phyloP scores from a whole-genome alignment of 495 filamentous ascomycete species.

The Podospora comata region DNA sequence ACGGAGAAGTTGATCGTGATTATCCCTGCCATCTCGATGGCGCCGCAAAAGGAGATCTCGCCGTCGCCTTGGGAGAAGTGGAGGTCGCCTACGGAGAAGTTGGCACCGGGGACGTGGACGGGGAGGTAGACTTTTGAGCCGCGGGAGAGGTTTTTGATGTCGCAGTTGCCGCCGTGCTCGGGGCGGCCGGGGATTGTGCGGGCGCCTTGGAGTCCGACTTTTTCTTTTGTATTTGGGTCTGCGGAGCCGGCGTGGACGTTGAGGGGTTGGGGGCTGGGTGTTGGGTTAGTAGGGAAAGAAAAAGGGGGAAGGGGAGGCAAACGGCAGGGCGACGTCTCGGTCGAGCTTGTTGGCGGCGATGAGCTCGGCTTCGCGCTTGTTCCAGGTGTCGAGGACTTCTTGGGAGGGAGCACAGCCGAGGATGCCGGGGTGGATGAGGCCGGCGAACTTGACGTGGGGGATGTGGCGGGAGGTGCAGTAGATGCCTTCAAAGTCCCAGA shows the following conservation, averaged over 20 bases:
- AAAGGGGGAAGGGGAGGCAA: neutral
- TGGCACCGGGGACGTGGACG: conserved; percentile 77
- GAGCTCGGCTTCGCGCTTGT: conserved; percentile 73
- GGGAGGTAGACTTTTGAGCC: conserved; percentile 89
- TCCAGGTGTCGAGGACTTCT: conserved; percentile 65
- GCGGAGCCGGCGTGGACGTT: conserved; percentile 73
- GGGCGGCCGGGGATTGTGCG: conserved; percentile 79
- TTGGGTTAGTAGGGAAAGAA: neutral
- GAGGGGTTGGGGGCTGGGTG: conserved; percentile 54
- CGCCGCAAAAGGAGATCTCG: conserved; percentile 93
- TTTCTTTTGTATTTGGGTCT: conserved; percentile 57
- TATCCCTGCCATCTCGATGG: conserved; percentile 93
- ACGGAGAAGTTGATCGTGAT: conserved; percentile 91
- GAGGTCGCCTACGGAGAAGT: conserved; percentile 89
- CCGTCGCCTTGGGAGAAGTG: conserved; percentile 92
- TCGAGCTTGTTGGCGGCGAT: conserved; percentile 64
- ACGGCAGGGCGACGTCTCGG: conserved; percentile 74
- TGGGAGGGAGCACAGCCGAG: conserved; percentile 85
- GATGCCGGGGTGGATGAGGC: conserved; percentile 94
- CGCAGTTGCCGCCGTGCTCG: conserved; percentile 68
- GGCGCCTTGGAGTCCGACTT: conserved; percentile 83
- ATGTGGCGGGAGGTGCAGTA: conserved; percentile 89
- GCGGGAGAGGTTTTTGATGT: conserved; percentile 77
- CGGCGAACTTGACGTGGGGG: conserved; percentile 80
- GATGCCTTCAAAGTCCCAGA: conserved; percentile 98